phyloP scores from a whole-genome alignment of 169 alveolate genomes.

The Eimeria falciformis region DNA sequence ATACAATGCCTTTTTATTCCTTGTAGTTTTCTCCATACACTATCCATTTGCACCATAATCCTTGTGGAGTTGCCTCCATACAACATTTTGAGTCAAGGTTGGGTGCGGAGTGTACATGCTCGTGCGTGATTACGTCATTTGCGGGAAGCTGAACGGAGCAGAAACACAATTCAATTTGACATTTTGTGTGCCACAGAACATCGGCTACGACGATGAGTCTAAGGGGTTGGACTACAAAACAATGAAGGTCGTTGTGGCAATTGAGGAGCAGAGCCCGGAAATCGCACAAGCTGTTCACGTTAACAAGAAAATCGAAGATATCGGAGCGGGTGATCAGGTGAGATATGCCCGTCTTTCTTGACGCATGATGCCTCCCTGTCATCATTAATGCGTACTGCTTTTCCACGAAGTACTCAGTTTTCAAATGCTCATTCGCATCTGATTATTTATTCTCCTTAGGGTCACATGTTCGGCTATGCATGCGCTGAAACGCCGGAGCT shows the following conservation, averaged over 20 bases:
- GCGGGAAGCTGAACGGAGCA: too few species aligned
- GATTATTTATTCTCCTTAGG: constrained; percentile 96
- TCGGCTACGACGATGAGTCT: constrained; percentile 93
- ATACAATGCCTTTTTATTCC: too few species aligned
- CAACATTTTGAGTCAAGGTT: too few species aligned
- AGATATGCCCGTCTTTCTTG: background rate
- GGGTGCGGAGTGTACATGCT: too few species aligned
- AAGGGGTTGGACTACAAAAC: constrained; percentile 97
- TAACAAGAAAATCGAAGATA: constrained; percentile 92
- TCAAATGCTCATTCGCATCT: background rate
- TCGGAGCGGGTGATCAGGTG: constrained; percentile 92
- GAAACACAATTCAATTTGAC: background rate
- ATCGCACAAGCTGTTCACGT: constrained; percentile 97
- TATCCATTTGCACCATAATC: too few species aligned
- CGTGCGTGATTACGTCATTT: too few species aligned
- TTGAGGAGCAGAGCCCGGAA: constrained; percentile 97
- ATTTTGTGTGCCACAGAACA: constrained; percentile 80
- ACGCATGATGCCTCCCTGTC: background rate
- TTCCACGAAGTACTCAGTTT: background rate
- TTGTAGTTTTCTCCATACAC: too few species aligned
- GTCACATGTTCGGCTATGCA: constrained; percentile 99
- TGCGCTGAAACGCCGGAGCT: constrained; percentile 97
- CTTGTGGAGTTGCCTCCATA: too few species aligned
- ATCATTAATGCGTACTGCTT: background rate
- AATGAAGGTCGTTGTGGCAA: constrained; percentile 93